Percentiles rank a stretch among this genome's conserved stretches.
These are phyloP conservation scores for Aspergillus sp. DNA, from an alignment of 2,329 filamentous ascomycete genomes.

Conservation along the genomic window DNA sequence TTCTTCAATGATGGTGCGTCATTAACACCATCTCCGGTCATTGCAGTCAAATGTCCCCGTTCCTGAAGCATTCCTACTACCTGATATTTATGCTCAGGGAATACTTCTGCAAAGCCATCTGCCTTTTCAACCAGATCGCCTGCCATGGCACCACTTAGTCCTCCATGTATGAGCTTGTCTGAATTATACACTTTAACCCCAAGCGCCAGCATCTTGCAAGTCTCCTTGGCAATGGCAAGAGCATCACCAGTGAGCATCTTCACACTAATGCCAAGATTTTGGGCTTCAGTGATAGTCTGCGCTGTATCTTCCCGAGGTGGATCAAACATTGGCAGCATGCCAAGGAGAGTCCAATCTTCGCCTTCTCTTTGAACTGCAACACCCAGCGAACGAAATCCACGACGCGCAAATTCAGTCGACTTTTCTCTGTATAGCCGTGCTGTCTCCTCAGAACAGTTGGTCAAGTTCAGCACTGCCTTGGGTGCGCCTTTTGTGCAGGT, in stretches of 20 bases:
- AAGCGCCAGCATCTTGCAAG: conserved; percentile 70
- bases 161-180: conserved; percentile 66
- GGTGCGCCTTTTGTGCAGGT: conserved; percentile 70
- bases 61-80: conserved; percentile 69
- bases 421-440: conserved; percentile 61
- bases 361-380: conserved; percentile 71
- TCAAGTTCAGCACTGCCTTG: conserved; percentile 63
- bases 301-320: conserved; percentile 71
- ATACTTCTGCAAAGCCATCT: conserved; percentile 66
- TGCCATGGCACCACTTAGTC: conserved; percentile 62
- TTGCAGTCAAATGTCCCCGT: conserved; percentile 62
- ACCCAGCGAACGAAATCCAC: conserved; percentile 71
- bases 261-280: conserved; percentile 65
- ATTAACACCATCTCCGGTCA: conserved; percentile 70
- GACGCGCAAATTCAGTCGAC: conserved; percentile 65
- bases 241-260: conserved; percentile 78
- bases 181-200: conserved; percentile 77
- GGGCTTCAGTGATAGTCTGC: conserved; percentile 67
- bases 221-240: conserved; percentile 72
- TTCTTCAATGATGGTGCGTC: conserved; percentile 67
- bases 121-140: conserved; percentile 68
- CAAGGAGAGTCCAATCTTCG: conserved; percentile 63
- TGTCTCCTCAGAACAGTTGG: conserved; percentile 58
- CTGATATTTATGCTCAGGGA: conserved; percentile 68
- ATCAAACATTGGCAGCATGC: conserved; percentile 74